Conservation (phyloP, 257 asterid genomes). For the Paraleonurus japonicus region DNA sequence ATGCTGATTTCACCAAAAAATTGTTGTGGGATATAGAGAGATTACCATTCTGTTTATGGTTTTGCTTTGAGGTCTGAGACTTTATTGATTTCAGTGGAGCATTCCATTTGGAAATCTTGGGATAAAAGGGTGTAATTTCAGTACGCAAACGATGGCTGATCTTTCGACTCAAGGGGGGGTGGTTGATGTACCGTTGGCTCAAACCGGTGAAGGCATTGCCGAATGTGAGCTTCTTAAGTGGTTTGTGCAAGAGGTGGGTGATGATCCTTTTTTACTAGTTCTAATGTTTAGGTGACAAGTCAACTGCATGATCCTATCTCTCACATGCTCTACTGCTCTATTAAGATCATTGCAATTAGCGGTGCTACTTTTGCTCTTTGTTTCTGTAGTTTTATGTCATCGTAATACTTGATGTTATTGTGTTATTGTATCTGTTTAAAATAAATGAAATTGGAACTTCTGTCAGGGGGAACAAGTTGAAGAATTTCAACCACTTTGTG, state of each 20-base stretch:
- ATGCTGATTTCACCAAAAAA: neutral
- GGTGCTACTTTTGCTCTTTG: neutral
- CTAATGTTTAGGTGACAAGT: neutral
- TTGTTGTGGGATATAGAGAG: neutral
- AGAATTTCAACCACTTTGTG: slow-evolving; percentile 97
- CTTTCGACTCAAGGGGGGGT: slow-evolving; percentile 42
- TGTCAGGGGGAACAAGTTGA: slow-evolving; percentile 87
- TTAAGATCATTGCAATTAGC: no score
- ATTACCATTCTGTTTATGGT: neutral
- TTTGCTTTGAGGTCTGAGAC: neutral
- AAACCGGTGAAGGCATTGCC: slow-evolving; percentile 99
- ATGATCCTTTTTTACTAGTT: slow-evolving; percentile 14
- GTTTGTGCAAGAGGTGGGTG: slow-evolving; percentile 90
- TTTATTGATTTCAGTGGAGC: slow-evolving; percentile 38
- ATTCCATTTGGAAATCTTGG: slow-evolving; percentile 32
- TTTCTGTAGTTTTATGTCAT: slow-evolving; percentile 1
- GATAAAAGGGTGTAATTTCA: slow-evolving; percentile 38
- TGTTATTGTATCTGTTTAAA: neutral
- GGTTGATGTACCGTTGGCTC: slow-evolving; percentile 89
- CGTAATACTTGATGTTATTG: neutral
- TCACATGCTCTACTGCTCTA: no score
- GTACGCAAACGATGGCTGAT: slow-evolving; percentile 56
- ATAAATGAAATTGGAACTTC: neutral
- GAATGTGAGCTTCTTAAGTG: slow-evolving; percentile 97
- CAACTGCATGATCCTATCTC: no score